Percentiles rank a stretch among this genome's conserved stretches.
phyloP scores from a whole-genome alignment of 345 rosid species.

The Heritiera littoralis region DNA sequence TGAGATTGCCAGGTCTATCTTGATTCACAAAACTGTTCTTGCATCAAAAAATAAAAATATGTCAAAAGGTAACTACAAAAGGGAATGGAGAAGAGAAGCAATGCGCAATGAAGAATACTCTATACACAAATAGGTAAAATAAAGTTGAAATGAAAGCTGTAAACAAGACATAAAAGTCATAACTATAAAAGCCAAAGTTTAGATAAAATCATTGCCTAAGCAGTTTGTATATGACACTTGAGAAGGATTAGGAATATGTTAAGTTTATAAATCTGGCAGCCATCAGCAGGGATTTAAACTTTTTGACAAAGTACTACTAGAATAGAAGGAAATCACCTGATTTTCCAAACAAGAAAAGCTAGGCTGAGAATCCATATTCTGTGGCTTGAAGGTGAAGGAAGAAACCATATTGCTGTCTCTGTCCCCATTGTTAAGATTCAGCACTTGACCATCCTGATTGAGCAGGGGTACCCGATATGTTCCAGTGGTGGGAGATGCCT shows the following conservation, averaged over 20 bases:
- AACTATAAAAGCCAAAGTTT: slow-evolving; percentile 4
- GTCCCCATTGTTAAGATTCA: slow-evolving; percentile 23
- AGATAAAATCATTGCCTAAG: not conserved
- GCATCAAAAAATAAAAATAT: not conserved
- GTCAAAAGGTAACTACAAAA: slow-evolving; percentile 6
- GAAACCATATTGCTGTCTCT: slow-evolving; percentile 13
- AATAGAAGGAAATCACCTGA: slow-evolving; percentile 38
- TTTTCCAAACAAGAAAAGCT: slow-evolving; percentile 31
- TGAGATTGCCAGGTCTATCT: too few species aligned
- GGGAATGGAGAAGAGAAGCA: not conserved
- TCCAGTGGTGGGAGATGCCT: slow-evolving; percentile 63
- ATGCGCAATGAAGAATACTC: not conserved
- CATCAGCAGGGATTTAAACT: slow-evolving; percentile 5
- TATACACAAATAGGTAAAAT: not conserved
- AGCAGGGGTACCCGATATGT: slow-evolving; percentile 34
- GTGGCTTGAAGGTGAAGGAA: slow-evolving; percentile 35
- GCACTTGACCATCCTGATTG: slow-evolving; percentile 32
- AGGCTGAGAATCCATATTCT: slow-evolving; percentile 21
- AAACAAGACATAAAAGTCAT: not conserved
- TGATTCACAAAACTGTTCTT: slow-evolving; percentile 8
- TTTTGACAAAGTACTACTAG: slow-evolving; percentile 4
- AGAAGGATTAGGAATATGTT: not conserved
- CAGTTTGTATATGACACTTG: not conserved
- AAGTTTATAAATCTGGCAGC: not conserved
- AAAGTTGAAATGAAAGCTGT: not conserved